These are phyloP conservation scores for Lagenaria siceraria DNA, from an alignment of 306 rosid species.

Conservation along the genomic window DNA sequence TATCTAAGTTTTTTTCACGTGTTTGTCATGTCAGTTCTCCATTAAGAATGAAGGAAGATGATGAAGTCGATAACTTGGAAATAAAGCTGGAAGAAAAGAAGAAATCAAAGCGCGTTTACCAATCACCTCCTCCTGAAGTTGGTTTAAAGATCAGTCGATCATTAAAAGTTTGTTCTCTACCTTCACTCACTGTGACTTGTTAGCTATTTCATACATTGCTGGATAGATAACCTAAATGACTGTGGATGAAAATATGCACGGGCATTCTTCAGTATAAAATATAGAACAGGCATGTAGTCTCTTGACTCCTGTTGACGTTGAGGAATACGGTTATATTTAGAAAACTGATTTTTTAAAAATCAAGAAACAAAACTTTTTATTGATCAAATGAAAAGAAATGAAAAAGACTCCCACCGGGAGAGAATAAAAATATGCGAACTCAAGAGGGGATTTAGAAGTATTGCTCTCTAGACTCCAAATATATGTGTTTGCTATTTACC, in stretches of 20 bases:
- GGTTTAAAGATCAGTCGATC: slow-evolving; percentile 91
- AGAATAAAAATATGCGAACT: background rate
- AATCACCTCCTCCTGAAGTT: slow-evolving; percentile 79
- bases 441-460: background rate
- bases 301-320: background rate
- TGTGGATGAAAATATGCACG: background rate
- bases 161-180: slow-evolving; percentile 66
- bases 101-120: slow-evolving; percentile 87
- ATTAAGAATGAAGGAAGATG: slow-evolving; percentile 73
- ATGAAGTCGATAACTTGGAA: slow-evolving; percentile 84
- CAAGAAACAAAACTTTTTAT: background rate
- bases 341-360: background rate
- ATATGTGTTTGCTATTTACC: background rate
- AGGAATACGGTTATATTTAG: background rate
- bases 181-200: slow-evolving; percentile 15
- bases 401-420: background rate
- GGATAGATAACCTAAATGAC: background rate
- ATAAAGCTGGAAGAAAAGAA: slow-evolving; percentile 59
- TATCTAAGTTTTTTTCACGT: background rate
- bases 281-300: background rate
- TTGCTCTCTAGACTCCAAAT: background rate
- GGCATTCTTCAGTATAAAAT: background rate
- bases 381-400: background rate
- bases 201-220: background rate
- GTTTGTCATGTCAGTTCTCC: slow-evolving; percentile 50